Evolutionary conservation across 1,139 yeast species (phyloP).

Genomic region (Ogataea hybrid): DNA sequence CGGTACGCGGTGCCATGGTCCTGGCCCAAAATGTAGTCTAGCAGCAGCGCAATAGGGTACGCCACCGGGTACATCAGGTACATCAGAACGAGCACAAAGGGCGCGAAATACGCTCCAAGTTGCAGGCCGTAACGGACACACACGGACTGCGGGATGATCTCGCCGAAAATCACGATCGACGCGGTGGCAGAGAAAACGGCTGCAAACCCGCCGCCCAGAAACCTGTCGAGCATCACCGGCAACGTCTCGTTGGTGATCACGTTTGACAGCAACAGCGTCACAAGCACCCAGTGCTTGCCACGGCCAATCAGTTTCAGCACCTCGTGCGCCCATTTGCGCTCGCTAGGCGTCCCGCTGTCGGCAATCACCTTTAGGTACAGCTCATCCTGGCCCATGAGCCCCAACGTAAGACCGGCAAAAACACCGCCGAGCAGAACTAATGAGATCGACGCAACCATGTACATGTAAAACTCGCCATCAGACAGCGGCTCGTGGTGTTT

Average conservation of each 20-base stretch:
- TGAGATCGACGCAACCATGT: slow-evolving; percentile 56
- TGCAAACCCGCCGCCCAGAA: slow-evolving; percentile 98
- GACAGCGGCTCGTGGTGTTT: slow-evolving; percentile 22
- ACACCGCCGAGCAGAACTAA: slow-evolving; percentile 90
- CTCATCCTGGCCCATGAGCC: slow-evolving; percentile 97
- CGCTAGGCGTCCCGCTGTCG: slow-evolving; percentile 53
- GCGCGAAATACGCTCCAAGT: slow-evolving; percentile 88
- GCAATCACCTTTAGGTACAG: slow-evolving; percentile 77
- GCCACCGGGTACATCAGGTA: slow-evolving; percentile 90
- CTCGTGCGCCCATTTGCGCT: slow-evolving; percentile 67
- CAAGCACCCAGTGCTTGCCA: slow-evolving; percentile 98
- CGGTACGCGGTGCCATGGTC: slow-evolving; percentile 96
- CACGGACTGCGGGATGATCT: slow-evolving; percentile 90
- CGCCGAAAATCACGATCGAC: slow-evolving; percentile 92
- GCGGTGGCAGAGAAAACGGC: slow-evolving; percentile 94
- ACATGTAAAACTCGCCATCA: slow-evolving; percentile 45
- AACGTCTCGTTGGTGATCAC: slow-evolving; percentile 95
- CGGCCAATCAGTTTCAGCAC: slow-evolving; percentile 71
- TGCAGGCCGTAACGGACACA: slow-evolving; percentile 92
- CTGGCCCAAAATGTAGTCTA: slow-evolving; percentile 85
- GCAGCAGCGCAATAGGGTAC: slow-evolving; percentile 78
- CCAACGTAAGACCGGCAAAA: slow-evolving; percentile 93
- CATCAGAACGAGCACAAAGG: slow-evolving; percentile 84
- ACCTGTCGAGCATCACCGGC: slow-evolving; percentile 89
- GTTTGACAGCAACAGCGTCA: slow-evolving; percentile 78